Conservation (phyloP, 2,329 filamentous ascomycete genomes). For the Chrysoporthe deuterocubensis region DNA sequence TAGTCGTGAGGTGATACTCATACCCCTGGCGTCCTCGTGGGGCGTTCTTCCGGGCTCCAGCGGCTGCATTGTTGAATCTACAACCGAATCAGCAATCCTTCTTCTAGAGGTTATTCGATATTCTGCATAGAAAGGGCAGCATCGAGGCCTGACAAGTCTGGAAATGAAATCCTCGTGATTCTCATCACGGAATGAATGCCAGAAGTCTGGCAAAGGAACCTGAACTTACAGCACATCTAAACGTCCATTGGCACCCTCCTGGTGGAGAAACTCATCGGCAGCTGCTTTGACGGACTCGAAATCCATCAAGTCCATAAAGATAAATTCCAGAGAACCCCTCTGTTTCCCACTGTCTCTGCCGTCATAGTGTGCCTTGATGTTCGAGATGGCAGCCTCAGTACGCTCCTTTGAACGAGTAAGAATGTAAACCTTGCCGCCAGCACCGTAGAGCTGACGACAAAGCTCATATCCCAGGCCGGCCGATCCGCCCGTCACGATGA, state of each 20-base stretch:
- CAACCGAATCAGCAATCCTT: not conserved
- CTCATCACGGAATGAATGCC: not conserved
- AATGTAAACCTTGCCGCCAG: slow-evolving; percentile 55
- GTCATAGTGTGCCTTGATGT: slow-evolving; percentile 30
- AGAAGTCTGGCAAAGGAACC: not conserved
- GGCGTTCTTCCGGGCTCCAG: slow-evolving; percentile 30
- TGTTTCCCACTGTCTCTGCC: slow-evolving; percentile 1
- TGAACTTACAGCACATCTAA: slow-evolving; percentile 30
- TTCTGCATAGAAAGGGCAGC: not conserved
- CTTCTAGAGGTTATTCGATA: not conserved
- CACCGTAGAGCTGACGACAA: slow-evolving; percentile 51
- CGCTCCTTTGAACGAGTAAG: slow-evolving; percentile 44
- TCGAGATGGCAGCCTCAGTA: slow-evolving; percentile 31
- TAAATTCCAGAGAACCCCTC: slow-evolving; percentile 30
- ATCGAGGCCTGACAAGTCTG: too few relatives aligned
- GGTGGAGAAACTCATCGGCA: slow-evolving; percentile 25
- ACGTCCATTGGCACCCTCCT: slow-evolving; percentile 24
- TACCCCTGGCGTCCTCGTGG: slow-evolving; percentile 30
- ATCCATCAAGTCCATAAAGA: slow-evolving; percentile 32
- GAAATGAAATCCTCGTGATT: not conserved
- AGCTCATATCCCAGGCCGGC: slow-evolving; percentile 51
- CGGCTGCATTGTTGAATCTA: slow-evolving; percentile 33
- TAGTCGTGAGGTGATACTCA: slow-evolving; percentile 34
- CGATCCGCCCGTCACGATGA: slow-evolving; percentile 48
- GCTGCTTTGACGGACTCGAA: slow-evolving; percentile 30